These are phyloP conservation scores for Psilocybe azurescens DNA, from an alignment of 768 basidiomycete species.

Conservation along the genomic window DNA sequence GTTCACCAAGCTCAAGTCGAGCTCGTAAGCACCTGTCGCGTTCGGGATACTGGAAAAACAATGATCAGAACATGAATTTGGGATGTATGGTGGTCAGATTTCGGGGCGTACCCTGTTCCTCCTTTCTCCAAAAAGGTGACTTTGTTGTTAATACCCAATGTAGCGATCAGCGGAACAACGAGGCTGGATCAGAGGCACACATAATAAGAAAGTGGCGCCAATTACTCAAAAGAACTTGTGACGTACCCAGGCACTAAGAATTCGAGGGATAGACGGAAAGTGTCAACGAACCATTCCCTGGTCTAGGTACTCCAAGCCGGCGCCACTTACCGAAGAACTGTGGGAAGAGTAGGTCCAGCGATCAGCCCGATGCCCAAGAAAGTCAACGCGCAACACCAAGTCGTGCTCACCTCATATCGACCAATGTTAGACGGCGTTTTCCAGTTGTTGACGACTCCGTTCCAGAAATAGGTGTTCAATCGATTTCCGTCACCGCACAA, in stretches of 20 bases:
- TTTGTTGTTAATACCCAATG: conserved; percentile 82
- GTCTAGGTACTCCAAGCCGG: conserved; percentile 1
- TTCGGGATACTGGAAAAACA: conserved; percentile 48
- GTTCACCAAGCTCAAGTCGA: conserved; percentile 63
- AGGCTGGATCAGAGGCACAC: conserved; percentile 45
- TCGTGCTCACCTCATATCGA: conserved; percentile 62
- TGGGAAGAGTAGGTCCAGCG: conserved; percentile 6
- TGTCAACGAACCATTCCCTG: conserved; percentile 11
- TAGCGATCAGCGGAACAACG: conserved; percentile 75
- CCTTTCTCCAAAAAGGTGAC: conserved; percentile 80
- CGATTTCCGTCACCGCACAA: conserved; percentile 66
- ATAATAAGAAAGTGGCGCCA: conserved; percentile 12
- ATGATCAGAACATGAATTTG: background rate
- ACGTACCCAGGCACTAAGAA: conserved; percentile 54
- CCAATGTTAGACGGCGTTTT: conserved; percentile 68
- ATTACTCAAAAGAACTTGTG: conserved; percentile 4
- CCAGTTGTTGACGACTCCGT: conserved; percentile 63
- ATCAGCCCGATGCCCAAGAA: background rate
- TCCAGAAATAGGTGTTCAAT: conserved; percentile 60
- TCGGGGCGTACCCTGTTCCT: conserved; percentile 56
- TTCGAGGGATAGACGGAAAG: conserved; percentile 17
- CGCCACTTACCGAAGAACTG: conserved; percentile 52
- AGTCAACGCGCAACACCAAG: background rate
- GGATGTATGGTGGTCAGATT: background rate
- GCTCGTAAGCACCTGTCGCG: conserved; percentile 80